Base-by-base conservation (phyloP, 164 flowering plant genomes). In the Umbellularia californica region DNA sequence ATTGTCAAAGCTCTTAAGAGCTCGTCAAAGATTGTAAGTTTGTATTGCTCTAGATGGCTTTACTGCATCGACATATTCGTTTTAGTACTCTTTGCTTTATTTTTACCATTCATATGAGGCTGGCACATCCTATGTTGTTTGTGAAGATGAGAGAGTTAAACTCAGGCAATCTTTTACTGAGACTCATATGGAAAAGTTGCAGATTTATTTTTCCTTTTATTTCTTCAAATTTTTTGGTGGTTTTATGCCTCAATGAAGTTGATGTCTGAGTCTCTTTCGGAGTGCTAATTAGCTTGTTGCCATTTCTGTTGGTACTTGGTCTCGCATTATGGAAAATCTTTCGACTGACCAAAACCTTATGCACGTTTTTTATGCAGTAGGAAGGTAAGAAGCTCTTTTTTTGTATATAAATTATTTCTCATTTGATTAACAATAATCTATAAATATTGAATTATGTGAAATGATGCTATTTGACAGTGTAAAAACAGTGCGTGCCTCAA, bases 341-440 rank as follows among this genome's bases (percentile, higher is more conserved):
- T 98, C 99, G 3, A 97, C 92, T 82, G 86, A 90, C 79, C 98
- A 92, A 79, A 93, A 88, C 70, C 97, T 95, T 23, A 84, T 92
- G 98, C 92, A 84, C 82, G 70, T 95, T 73, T 95, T 95, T 80
- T 90, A 95, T 65, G 83, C 84, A 74, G 86, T 90, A 76, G 99
- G 99, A 77, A 92, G 97, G 99, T 95, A 88, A 11, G 4, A 17
- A 50, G 6, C 17, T 68, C 63, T 10, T 58, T 65, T 17, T n/a
- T 35, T 2, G 20, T 71, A n/a, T 3, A 3, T 20, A 35, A 69
- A 55, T 33, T 17, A 35, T 11, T 41, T 69, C 7, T 35, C 58
- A 2, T 35, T 70, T 72, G 28, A 1, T 23, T 25, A 10, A 33
- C 23, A 50, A 69, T 1, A 23, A 30, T 68, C 23, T 12, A 6